Evolutionary conservation across 352 stramenopile genomes (phyloP), one percentile per base, ranked within the genome.

Genomic region (Phytophthora macrochlamydospora): DNA sequence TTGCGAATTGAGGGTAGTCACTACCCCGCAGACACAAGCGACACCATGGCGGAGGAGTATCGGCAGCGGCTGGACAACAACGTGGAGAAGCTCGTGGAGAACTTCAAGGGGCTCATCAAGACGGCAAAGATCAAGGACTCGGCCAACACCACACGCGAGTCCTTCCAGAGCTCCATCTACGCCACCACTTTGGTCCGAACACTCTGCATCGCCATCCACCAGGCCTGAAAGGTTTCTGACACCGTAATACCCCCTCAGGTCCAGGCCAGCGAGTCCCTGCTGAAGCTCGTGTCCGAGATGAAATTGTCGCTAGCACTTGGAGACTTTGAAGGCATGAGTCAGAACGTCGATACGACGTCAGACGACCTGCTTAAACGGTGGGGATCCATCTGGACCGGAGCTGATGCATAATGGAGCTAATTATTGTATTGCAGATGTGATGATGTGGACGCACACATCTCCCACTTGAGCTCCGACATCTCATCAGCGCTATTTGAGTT

Each of bases 51-150:
- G 68, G 86, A 94, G 62, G 86, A 94, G 59, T 94, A 92, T 48
- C 83, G 86, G 37, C 86, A 92, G 81, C 84, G 86, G 38, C 73
- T 94, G 30, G 86, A 94, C 65, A 94, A 93, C 70, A 94, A 93
- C 62, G 86, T 93, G 53, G 86, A 94, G 79, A 93, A 92, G 82
- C 75, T 94, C 56, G 83, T 94, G 59, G 86, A 94, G 76, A 94
- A 94, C 62, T 94, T 92, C 69, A 89, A 87, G 64, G 84, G 85
- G n/a, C 72, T 94, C 37, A 72, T 94, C 30, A 92, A 91, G 76
- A 90, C 82, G 14, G 74, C 84, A 44, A 91, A 90, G 66, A 89
- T 94, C 59, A 91, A 90, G 65, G 86, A 94, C 78, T 78, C 83
- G 51, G 84, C 81, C 44, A 92, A 93, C 68, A 93, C 81, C n/a